Percentiles rank a stretch among this genome's conserved stretches.
Evolutionary conservation across 352 stramenopile species (phyloP).

Genomic region (Phytophthora brassicae): DNA sequence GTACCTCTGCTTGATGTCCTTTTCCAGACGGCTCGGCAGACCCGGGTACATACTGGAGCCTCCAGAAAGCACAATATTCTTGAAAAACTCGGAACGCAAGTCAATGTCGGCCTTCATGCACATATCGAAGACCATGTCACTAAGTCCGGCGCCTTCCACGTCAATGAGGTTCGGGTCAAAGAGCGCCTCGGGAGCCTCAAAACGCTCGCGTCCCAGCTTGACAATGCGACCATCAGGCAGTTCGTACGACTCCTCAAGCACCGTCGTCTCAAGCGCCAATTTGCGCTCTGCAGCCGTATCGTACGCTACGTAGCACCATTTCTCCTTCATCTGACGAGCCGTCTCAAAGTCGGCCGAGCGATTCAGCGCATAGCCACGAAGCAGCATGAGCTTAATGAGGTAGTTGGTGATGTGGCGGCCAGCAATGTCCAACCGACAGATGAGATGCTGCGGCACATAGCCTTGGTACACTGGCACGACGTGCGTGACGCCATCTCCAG

Average conservation of each 20-base stretch:
- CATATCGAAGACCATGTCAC: constrained; percentile 98
- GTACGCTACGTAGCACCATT: constrained; percentile 93
- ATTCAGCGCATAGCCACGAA: constrained; percentile 92
- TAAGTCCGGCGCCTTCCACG: constrained; percentile 94
- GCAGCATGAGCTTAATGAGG: constrained; percentile 93
- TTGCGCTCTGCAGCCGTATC: constrained; percentile 87
- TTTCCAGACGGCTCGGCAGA: constrained; percentile 91
- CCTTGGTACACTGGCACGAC: constrained; percentile 91
- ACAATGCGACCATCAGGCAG: constrained; percentile 98
- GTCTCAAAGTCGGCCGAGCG: constrained; percentile 92
- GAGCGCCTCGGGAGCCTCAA: constrained; percentile 94
- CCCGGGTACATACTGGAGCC: constrained; percentile 97
- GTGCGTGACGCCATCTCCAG: constrained; percentile 93
- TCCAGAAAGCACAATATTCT: constrained; percentile 96
- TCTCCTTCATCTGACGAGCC: constrained; percentile 94
- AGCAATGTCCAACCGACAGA: constrained; percentile 90
- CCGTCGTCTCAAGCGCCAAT: constrained; percentile 89
- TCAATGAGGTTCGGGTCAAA: constrained; percentile 98
- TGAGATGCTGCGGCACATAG: constrained; percentile 90
- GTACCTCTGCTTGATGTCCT: constrained; percentile 78
- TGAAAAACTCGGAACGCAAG: constrained; percentile 95
- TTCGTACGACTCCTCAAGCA: constrained; percentile 91
- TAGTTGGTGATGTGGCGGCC: constrained; percentile 94
- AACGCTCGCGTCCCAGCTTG: constrained; percentile 93
- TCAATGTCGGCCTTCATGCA: constrained; percentile 97